Evolutionary conservation across 257 asterid species (phyloP), one percentile per base, ranked within the genome.

Genomic region (Solanum tarapatanum): DNA sequence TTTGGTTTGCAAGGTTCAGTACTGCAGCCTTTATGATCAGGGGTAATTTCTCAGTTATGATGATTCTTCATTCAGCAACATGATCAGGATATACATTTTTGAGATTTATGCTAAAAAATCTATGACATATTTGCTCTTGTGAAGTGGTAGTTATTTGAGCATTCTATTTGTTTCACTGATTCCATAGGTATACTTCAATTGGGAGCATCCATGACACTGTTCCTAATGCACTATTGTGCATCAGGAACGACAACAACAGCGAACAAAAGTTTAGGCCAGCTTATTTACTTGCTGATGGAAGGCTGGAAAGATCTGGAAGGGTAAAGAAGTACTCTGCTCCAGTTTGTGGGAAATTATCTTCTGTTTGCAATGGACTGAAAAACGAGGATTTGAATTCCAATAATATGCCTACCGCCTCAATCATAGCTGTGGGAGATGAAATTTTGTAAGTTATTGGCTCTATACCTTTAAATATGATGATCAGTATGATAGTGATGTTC

Each of bases 171-270:
- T 84, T 84, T 88, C 51, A 75, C 89, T 80, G 85, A 35, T 32
- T 68, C 33, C 89, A 91, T 95, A 97, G 99, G 82, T 97, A 97
- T 86, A 97, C 99, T 82, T 97, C 99, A 82, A 93, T 97, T 86
- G 98, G 99, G 87, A 97, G 99, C 92, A 93, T 97, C 90, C 97
- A 95, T 62, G 98, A 95, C 86, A 95, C 99, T 19, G 94, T 95
- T 89, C 99, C 99, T 62, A 97, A 97, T 86, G 95, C 93, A 66
- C 89, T 92, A 68, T 90, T 97, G 91, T 89, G 94, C 91, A 66
- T 62, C 86, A 90, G 87, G 84, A 90, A 92, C 73, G 66, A 94
- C 30, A 86, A 64, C 48, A 92, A 87, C 33, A 80, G 89, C 76
- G 89, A 91, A 92, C 93, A 90, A 83, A 92, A 91, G 85, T 95